Evolutionary conservation across 2,329 filamentous ascomycete genomes (phyloP), one percentile per base, ranked within the genome.

Genomic region (Pseudogymnoascus sp.): DNA sequence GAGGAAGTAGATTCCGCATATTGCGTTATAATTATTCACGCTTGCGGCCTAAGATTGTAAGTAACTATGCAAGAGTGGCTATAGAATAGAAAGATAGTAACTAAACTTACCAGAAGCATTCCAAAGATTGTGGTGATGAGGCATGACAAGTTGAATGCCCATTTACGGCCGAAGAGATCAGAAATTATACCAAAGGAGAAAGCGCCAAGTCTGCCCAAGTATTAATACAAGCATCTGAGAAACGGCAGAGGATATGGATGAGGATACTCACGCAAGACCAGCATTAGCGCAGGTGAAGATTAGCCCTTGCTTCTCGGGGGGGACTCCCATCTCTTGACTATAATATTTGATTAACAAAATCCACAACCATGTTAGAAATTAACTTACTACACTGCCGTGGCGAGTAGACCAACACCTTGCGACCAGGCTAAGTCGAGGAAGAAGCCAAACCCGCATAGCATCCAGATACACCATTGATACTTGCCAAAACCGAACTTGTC

Each of bases 381-480:
- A 39, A 36, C 36, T 17, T 63, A 62, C 36, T 68, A 62, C 17
- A 69, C 17, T 10, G 66, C 63, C 4, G 63, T 64, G 7, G 66
- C 65, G 54, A 70, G 65, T 13, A 69, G 60, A 10, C 67, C 67
- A 59, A 68, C 64, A 6, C 63, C 68, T 40, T 68, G 64, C 21
- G 68, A 66, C 68, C 68, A 70, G 6, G 65, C 24, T 11, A 69
- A 58, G 64, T 70, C 68, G 4, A 70, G 61, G 41, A 70, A 67
- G 60, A 69, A 70, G 15, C 68, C 68, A 40, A 70, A 63, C 8
- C 68, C 68, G 26, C 68, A 69, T 5, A 70, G 58, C 2, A 26
- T 24, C 66, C 68, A 70, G 17, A 70, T 67, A 57, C 63, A 69
- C 67, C 66, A 68, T 37, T 70, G 68, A 50, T 69, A 68, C 44